Percentiles rank a stretch among this genome's conserved stretches.
These are phyloP conservation scores for Neocallimastix lanati DNA, from an alignment of 192 early-diverging fungal species.

Conservation along the genomic window DNA sequence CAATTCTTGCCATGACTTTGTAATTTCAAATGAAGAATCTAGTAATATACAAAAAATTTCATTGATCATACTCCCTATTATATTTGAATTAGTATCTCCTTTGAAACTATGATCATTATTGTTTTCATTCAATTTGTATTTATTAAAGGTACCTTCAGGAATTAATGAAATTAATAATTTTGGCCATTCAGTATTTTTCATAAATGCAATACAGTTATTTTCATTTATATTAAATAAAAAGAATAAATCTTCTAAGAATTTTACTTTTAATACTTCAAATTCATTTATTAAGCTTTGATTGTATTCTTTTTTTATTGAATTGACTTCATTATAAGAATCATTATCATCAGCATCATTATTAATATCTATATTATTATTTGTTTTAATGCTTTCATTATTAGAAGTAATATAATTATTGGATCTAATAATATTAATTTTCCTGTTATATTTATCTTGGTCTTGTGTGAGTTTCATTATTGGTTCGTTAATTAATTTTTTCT, in stretches of 20 bases:
- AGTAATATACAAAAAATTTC: not conserved
- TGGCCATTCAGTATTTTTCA: not conserved
- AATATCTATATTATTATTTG: not conserved
- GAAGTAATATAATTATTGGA: no score
- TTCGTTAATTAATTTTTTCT: no score
- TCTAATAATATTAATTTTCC: no score
- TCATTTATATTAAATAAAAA: not conserved
- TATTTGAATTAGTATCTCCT: not conserved
- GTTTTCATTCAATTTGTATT: not conserved
- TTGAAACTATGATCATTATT: not conserved
- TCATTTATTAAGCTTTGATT: not conserved
- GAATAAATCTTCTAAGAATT: no score
- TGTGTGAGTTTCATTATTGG: no score
- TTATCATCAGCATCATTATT: not conserved
- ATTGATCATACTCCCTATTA: not conserved
- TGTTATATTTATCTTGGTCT: no score
- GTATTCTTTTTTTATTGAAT: not conserved
- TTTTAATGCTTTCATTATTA: no score
- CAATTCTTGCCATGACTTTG: not conserved
- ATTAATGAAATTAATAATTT: not conserved
- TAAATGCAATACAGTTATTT: not conserved
- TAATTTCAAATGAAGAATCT: not conserved
- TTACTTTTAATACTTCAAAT: not conserved
- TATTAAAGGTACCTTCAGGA: not conserved
- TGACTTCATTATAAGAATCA: no score